Conservation (phyloP, 1,284 basidiomycete genomes). For the Ceratobasidium sp. region DNA sequence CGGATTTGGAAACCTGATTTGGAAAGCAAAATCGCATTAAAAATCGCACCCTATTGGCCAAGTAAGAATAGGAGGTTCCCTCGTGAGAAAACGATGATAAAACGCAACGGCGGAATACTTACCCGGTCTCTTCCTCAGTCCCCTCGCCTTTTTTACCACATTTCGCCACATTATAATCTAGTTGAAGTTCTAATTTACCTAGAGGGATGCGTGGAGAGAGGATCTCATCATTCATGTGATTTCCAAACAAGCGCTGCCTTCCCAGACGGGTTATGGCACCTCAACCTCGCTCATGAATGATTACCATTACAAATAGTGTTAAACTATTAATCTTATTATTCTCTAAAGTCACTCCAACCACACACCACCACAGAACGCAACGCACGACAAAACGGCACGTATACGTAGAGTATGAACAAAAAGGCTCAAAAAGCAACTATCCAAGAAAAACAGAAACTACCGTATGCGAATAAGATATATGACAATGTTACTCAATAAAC, state of each 20-base stretch:
- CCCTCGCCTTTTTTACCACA: too few relatives aligned
- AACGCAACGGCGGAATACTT: too few relatives aligned
- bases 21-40: too few relatives aligned
- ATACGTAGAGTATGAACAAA: conserved; percentile 18
- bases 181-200: neutral
- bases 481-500: conserved; percentile 9
- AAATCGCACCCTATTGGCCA: too few relatives aligned
- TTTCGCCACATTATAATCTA: neutral
- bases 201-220: neutral
- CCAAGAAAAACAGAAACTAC: neutral
- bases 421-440: neutral
- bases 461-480: conserved; percentile 18
- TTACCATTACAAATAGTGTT: neutral
- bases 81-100: too few relatives aligned
- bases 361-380: conserved; percentile 4
- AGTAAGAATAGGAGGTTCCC: too few relatives aligned
- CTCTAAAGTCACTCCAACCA: conserved; percentile 10
- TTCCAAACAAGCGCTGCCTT: neutral
- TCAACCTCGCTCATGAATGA: neutral
- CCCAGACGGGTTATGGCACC: neutral
- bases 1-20: too few relatives aligned
- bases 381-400: conserved; percentile 9
- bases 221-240: neutral
- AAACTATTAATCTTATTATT: conserved; percentile 15
- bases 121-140: too few relatives aligned